Evolutionary conservation across 805 yeast species (phyloP).

Genomic region (Zygosaccharomyces bisporus): DNA sequence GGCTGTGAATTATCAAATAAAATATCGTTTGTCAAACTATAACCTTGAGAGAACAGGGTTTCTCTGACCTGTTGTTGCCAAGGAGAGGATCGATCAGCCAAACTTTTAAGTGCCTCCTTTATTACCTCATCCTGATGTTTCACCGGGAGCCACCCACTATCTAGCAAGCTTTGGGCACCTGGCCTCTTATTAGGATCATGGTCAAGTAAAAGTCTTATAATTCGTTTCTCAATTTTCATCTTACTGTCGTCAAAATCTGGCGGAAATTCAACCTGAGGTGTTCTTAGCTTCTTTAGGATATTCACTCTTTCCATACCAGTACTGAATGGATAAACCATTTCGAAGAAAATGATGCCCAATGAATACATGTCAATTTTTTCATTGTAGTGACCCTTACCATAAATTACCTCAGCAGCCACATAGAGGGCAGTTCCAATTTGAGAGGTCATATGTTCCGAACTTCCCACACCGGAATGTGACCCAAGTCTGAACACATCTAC

Average conservation of each 20-base stretch:
- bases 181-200: slow-evolving; percentile 82
- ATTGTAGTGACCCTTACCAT: slow-evolving; percentile 71
- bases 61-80: slow-evolving; percentile 93
- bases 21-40: slow-evolving; percentile 78
- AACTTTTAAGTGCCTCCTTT: slow-evolving; percentile 77
- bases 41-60: slow-evolving; percentile 79
- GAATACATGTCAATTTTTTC: slow-evolving; percentile 97
- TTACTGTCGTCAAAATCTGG: slow-evolving; percentile 53
- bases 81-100: slow-evolving; percentile 87
- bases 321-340: slow-evolving; percentile 79
- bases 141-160: slow-evolving; percentile 81
- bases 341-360: slow-evolving; percentile 89
- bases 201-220: slow-evolving; percentile 62
- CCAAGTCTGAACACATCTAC: slow-evolving; percentile 34
- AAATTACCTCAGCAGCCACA: slow-evolving; percentile 83
- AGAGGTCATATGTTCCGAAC: slow-evolving; percentile 74
- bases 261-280: slow-evolving; percentile 64
- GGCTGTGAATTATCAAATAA: slow-evolving; percentile 58
- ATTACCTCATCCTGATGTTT: slow-evolving; percentile 87
- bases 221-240: slow-evolving; percentile 56
- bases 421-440: slow-evolving; percentile 93
- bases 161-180: slow-evolving; percentile 67
- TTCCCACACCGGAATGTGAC: slow-evolving; percentile 28
- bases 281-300: slow-evolving; percentile 62
- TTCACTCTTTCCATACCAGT: slow-evolving; percentile 93